These are phyloP conservation scores for Parastagonospora nodorum DNA, from an alignment of 2,329 filamentous ascomycete genomes.

Conservation along the genomic window DNA sequence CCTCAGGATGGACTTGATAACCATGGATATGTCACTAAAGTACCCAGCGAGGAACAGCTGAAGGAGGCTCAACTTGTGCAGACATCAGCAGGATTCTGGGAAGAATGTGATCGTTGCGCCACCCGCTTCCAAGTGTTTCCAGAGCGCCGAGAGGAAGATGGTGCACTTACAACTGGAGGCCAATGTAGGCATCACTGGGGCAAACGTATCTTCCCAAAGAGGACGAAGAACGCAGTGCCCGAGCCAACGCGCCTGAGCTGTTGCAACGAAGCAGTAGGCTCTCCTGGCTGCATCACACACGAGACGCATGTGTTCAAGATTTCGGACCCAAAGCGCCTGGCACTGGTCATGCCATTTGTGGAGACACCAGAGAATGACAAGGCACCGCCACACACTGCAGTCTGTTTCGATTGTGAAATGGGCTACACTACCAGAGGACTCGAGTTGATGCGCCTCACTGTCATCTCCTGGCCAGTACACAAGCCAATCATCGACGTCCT, in stretches of 20 bases:
- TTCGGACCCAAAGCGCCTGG: conserved; percentile 74
- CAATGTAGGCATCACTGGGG: conserved; percentile 82
- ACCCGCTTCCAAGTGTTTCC: conserved; percentile 92
- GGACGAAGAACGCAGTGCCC: conserved; percentile 57
- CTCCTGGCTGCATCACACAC: conserved; percentile 75
- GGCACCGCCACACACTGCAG: conserved; percentile 56
- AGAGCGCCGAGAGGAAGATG: conserved; percentile 74
- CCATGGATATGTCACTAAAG: conserved; percentile 74
- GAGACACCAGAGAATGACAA: conserved; percentile 71
- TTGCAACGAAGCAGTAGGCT: conserved; percentile 76
- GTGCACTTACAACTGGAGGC: conserved; percentile 78
- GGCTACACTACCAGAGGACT: conserved; percentile 87
- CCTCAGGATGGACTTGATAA: conserved; percentile 66
- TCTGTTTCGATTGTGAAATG: conserved; percentile 98
- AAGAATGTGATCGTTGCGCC: conserved; percentile 85
- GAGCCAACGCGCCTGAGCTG: conserved; percentile 72
- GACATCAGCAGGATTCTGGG: conserved; percentile 73
- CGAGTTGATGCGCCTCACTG: conserved; percentile 88
- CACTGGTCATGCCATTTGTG: conserved; percentile 77
- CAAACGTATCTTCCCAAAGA: conserved; percentile 62
- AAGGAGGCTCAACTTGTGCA: conserved; percentile 68
- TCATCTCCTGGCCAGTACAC: conserved; percentile 82
- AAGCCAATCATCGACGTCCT: conserved; percentile 79
- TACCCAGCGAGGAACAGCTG: conserved; percentile 71
- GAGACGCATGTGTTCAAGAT: conserved; percentile 87